A percentile compares a stretch with the other conserved stretches of the same genome.
phyloP scores from a whole-genome alignment of 2,329 filamentous ascomycete species.

The Coleophoma crateriformis region DNA sequence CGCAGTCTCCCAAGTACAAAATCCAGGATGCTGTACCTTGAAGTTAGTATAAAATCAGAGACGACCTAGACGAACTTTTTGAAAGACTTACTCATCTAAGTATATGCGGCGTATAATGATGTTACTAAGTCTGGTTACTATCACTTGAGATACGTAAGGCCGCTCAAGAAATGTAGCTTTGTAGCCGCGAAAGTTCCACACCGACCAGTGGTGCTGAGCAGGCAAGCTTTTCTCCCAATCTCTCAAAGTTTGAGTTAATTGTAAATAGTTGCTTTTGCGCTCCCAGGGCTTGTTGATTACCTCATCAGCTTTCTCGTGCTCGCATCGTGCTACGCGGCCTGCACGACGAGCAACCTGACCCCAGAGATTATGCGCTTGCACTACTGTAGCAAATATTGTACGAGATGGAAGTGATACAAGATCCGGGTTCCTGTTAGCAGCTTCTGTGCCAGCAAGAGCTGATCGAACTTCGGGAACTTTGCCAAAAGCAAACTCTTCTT shows the following conservation, averaged over 20 bases:
- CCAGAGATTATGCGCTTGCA: constrained; percentile 32
- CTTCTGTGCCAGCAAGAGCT: constrained; percentile 18
- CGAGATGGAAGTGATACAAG: constrained; percentile 17
- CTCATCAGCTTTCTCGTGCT: constrained; percentile 4
- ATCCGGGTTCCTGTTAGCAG: constrained; percentile 20
- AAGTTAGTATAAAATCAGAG: no score
- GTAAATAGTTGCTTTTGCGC: constrained; percentile 18
- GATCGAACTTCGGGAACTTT: no score
- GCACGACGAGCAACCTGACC: constrained; percentile 28
- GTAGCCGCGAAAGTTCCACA: constrained; percentile 22
- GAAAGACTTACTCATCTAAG: no score
- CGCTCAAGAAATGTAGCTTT: no score
- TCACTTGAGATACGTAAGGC: no score
- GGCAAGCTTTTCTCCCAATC: constrained; percentile 27
- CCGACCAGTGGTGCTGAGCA: constrained; percentile 25
- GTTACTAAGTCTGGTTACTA: no score
- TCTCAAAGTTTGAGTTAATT: constrained; percentile 14
- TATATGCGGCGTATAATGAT: no score
- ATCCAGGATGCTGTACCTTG: no score
- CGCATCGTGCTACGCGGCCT: constrained; percentile 5
- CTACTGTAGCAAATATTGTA: constrained; percentile 31
- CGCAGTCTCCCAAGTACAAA: no score
- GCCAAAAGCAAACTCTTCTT: no score
- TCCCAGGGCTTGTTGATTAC: constrained; percentile 16
- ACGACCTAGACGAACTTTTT: no score